Percentiles rank a stretch among this genome's conserved stretches.
Evolutionary conservation across 2,329 filamentous ascomycete genomes (phyloP).

Genomic region (Scedosporium dehoogii): DNA sequence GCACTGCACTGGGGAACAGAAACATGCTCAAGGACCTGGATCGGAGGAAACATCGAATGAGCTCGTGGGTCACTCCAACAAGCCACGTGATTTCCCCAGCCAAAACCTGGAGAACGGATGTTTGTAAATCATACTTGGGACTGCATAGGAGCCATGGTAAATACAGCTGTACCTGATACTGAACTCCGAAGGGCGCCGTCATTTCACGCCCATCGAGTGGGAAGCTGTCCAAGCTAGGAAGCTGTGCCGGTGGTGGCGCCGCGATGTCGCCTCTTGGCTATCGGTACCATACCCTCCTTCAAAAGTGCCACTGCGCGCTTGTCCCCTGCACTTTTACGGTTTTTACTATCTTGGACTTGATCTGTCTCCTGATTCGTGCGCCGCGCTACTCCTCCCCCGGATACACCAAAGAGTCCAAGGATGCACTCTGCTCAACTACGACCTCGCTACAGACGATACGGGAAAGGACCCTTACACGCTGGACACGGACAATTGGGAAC

Average conservation of each 20-base stretch:
- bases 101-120: too few relatives aligned
- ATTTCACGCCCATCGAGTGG: not conserved
- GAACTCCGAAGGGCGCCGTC: not conserved
- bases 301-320: conserved; percentile 1
- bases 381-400: not conserved
- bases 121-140: too few relatives aligned
- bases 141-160: not conserved
- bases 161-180: not conserved
- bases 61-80: too few relatives aligned
- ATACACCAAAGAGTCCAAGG: not conserved
- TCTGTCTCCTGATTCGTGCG: not conserved
- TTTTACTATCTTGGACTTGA: not conserved
- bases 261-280: conserved; percentile 1
- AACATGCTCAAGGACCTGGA: too few relatives aligned
- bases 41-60: too few relatives aligned
- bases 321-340: not conserved
- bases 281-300: not conserved
- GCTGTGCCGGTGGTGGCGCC: not conserved
- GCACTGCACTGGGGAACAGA: too few relatives aligned
- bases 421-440: not conserved
- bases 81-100: too few relatives aligned
- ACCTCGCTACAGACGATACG: not conserved
- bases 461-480: not conserved
- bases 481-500: not conserved
- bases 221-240: conserved; percentile 2